These are phyloP conservation scores for Protea cynaroides DNA, from an alignment of 164 flowering plant species.

Conservation along the genomic window DNA sequence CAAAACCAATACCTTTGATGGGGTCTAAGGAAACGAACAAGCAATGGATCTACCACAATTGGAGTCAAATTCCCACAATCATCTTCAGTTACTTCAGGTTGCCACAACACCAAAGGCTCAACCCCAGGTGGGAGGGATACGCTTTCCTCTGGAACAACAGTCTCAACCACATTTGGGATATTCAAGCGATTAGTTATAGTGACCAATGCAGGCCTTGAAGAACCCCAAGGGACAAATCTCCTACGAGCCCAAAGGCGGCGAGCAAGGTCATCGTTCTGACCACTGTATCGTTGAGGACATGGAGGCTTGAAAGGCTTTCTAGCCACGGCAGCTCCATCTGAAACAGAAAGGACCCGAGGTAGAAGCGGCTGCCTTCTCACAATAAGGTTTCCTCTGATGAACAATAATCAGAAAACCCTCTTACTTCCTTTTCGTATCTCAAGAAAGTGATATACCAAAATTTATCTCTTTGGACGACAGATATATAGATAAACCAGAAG, in stretches of 20 bases:
- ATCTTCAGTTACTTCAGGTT: slow-evolving; percentile 54
- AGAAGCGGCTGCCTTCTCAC: slow-evolving; percentile 77
- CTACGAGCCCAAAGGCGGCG: slow-evolving; percentile 85
- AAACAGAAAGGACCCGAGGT: slow-evolving; percentile 80
- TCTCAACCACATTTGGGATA: slow-evolving; percentile 21
- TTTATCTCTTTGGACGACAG: too few relatives aligned
- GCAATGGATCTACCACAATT: slow-evolving; percentile 74
- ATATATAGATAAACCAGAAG: neutral
- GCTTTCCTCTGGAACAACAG: slow-evolving; percentile 43
- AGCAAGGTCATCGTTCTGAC: slow-evolving; percentile 48
- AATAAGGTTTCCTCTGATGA: slow-evolving; percentile 75
- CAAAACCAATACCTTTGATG: slow-evolving; percentile 73
- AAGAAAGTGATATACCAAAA: too few relatives aligned
- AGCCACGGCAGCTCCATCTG: slow-evolving; percentile 74
- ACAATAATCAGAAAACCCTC: neutral
- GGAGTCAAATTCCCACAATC: slow-evolving; percentile 18
- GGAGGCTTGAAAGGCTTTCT: slow-evolving; percentile 97
- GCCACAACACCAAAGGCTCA: slow-evolving; percentile 92
- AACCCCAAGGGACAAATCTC: slow-evolving; percentile 96
- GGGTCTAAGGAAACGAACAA: slow-evolving; percentile 88
- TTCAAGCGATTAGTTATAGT: slow-evolving; percentile 35
- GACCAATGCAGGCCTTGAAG: slow-evolving; percentile 52
- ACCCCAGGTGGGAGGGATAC: slow-evolving; percentile 64
- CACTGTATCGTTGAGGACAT: slow-evolving; percentile 42
- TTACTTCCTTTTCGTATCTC: neutral